Conservation (phyloP, 148 eudicot species). For the Rhododendron molle region DNA sequence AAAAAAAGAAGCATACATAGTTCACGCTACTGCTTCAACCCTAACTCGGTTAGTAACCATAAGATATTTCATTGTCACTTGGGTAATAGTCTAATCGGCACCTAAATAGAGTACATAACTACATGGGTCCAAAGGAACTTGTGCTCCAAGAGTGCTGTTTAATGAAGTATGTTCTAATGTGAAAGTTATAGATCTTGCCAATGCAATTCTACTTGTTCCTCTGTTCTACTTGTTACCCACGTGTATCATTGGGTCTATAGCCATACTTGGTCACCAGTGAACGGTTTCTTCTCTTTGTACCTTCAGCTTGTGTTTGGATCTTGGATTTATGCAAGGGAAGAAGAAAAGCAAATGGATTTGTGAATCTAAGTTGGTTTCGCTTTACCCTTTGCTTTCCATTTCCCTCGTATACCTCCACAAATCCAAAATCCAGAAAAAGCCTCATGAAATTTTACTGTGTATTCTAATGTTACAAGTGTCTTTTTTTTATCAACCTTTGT, state of each 20-base stretch:
- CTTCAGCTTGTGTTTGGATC: not conserved
- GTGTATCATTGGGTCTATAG: not conserved
- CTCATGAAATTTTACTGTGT: not conserved
- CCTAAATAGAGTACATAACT: not conserved
- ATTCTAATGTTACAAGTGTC: not conserved
- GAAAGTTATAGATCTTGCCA: not conserved
- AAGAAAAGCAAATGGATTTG: not conserved
- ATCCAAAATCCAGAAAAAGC: not conserved
- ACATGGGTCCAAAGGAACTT: not conserved
- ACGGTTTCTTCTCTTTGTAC: not conserved
- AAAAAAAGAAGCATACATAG: too few species aligned
- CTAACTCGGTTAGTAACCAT: not conserved
- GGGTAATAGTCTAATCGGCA: not conserved
- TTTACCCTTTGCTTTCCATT: not conserved
- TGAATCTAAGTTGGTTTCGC: not conserved
- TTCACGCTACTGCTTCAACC: not conserved
- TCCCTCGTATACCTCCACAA: not conserved
- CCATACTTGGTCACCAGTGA: not conserved
- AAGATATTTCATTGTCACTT: not conserved
- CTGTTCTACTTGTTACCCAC: not conserved
- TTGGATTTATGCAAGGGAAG: not conserved
- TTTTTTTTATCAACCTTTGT: not conserved
- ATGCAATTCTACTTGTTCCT: not conserved
- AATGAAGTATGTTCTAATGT: not conserved
- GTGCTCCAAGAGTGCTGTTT: not conserved